phyloP scores from a whole-genome alignment of 169 alveolate genomes.

The Plasmodium fragile region DNA sequence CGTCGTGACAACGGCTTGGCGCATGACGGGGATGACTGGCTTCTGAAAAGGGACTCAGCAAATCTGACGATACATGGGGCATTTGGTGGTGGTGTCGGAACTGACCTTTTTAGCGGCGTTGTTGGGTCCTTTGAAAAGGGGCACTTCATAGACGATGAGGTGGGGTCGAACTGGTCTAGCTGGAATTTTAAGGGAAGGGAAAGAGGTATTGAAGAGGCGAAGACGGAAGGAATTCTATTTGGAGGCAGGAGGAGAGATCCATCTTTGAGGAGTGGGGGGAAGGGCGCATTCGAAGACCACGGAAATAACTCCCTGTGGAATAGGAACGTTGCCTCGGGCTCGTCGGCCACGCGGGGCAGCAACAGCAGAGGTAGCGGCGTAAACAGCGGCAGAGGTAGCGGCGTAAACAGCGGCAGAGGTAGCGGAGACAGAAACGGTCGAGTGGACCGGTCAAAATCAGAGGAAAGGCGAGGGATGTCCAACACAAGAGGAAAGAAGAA shows the following conservation, averaged over 20 bases:
- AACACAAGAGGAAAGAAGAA: conserved; percentile 59
- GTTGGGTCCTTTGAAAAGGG: conserved; percentile 5
- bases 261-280: neutral
- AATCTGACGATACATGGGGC: neutral
- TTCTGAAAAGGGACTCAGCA: conserved; percentile 8
- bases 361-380: neutral
- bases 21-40: neutral
- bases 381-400: neutral
- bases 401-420: neutral
- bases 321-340: neutral
- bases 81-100: neutral
- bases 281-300: neutral
- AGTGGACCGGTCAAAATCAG: neutral
- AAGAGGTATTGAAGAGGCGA: neutral
- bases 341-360: neutral
- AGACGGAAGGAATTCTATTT: neutral
- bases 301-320: conserved; percentile 19
- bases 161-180: neutral
- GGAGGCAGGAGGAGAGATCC: conserved; percentile 1
- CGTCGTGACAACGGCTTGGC: neutral
- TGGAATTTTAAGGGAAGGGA: neutral
- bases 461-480: neutral
- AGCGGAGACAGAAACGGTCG: neutral
- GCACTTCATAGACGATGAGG: conserved; percentile 6
- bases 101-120: neutral